Base-by-base conservation (phyloP, 2,329 filamentous ascomycete genomes). In the Fusarium kyushuense region DNA sequence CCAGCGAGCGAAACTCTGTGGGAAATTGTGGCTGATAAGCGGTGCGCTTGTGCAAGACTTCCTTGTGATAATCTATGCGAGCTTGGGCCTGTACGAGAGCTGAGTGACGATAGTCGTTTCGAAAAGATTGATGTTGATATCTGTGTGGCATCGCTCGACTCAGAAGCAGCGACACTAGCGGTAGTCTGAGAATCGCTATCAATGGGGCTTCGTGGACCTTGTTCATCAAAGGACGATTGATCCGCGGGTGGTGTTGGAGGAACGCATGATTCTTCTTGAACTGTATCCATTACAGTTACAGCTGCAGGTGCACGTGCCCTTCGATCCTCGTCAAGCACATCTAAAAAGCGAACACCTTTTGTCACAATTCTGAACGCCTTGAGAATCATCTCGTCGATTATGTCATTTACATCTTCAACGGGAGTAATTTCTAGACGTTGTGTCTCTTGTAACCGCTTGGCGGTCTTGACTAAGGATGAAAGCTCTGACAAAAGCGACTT, bases 331-430 rank as follows among this genome's bases (percentile, higher is more conserved):
- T 92, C 90, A 81, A 96, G 90, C 3, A 95, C 86, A 72, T 99
- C 96, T 41, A 97, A 85, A 75, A 99, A 98, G 43, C 91, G 87
- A 27, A 97, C 93, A 16, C 92, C 94, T 73, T 95, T 90, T 47
- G 90, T 95, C n/a, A 97, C 92, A 53, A 98, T 94, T 76, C 92
- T 94, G 82, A 97, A 98, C 0, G 94, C 94, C 78, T 94, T 96
- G 54, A 97, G 82, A 25, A 98, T 92, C 87, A 98, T 93, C 77
- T 97, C 92, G 75, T 98, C 95, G 58, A 97, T 87, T 58, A 95
- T 87, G 72, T 92, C 88, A 73, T 93, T 93, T 14, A 91, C 83
- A 45, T 88, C 84, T 30, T 90, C 86, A 0, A 80, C 76, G 0
- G 84, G 81, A 16, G 81, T 78, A 0, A 80, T 69, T 41, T 79